Conservation (phyloP, 1,284 basidiomycete genomes). For the Ustilago nuda region DNA sequence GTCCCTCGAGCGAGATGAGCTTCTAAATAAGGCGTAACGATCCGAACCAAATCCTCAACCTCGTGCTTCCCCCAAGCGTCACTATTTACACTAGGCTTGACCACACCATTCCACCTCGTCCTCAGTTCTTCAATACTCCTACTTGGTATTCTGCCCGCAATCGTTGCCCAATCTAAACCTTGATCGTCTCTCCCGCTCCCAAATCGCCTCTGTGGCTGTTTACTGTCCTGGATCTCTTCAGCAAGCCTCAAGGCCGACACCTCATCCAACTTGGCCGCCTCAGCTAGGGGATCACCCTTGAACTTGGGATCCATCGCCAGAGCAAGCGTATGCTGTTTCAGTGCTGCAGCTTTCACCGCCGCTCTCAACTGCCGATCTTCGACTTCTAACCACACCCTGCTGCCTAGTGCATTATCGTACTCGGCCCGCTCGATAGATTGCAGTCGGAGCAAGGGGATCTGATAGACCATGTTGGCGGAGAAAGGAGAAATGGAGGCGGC, state of each 20-base stretch:
- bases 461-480: conserved; percentile 22
- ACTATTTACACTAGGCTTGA: conserved; percentile 38
- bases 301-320: conserved; percentile 21
- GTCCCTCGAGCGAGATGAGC: background rate
- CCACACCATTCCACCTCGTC: conserved; percentile 37
- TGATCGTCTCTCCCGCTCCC: background rate
- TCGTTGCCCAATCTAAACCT: conserved; percentile 37
- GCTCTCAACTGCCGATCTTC: conserved; percentile 33
- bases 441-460: conserved; percentile 31
- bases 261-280: conserved; percentile 28
- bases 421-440: conserved; percentile 48
- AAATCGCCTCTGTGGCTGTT: background rate
- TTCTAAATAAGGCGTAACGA: conserved; percentile 22
- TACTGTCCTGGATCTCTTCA: conserved; percentile 32
- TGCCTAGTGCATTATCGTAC: conserved; percentile 34
- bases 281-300: conserved; percentile 19
- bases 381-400: conserved; percentile 27
- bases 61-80: conserved; percentile 23
- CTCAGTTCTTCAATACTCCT: conserved; percentile 35
- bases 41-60: conserved; percentile 15
- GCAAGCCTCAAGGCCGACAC: conserved; percentile 19
- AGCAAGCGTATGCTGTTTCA: conserved; percentile 23
- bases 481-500: conserved; percentile 25
- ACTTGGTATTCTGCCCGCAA: conserved; percentile 25
- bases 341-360: conserved; percentile 30